phyloP scores from a whole-genome alignment of 2,329 filamentous ascomycete genomes.

The Dothideomycetes sp. region DNA sequence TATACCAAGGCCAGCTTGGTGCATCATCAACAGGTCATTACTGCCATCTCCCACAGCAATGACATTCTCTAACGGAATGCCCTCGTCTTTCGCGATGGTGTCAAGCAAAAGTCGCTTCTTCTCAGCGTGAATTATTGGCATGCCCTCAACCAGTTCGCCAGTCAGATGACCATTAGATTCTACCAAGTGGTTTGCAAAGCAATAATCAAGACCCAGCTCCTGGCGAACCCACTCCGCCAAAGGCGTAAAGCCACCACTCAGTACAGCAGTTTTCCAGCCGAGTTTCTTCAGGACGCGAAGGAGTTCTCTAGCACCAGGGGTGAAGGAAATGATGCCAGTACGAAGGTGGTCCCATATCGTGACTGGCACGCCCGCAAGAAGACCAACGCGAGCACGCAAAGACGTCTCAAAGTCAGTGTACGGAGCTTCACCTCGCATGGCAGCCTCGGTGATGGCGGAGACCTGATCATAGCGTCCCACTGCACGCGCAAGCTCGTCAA shows the following conservation, averaged over 20 bases:
- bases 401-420: constrained; percentile 75
- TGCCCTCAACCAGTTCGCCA: constrained; percentile 60
- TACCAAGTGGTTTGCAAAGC: constrained; percentile 75
- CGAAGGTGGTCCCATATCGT: constrained; percentile 59
- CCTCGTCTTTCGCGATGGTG: constrained; percentile 60
- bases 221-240: constrained; percentile 77
- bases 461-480: constrained; percentile 63
- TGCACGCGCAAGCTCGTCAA: constrained; percentile 83
- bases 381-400: constrained; percentile 67
- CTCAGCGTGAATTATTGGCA: constrained; percentile 65
- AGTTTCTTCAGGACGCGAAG: constrained; percentile 64
- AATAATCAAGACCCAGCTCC: constrained; percentile 76
- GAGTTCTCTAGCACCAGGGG: constrained; percentile 68
- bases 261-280: constrained; percentile 79
- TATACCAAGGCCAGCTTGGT: constrained; percentile 63
- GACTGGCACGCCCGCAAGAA: constrained; percentile 71
- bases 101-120: constrained; percentile 63
- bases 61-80: constrained; percentile 55
- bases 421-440: constrained; percentile 76
- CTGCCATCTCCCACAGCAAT: constrained; percentile 74
- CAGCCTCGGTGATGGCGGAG: constrained; percentile 78
- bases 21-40: constrained; percentile 75
- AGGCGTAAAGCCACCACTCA: constrained; percentile 87
- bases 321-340: constrained; percentile 66
- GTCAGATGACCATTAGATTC: constrained; percentile 52